phyloP scores from a whole-genome alignment of 2,329 filamentous ascomycete genomes.

The Cordyceps fumosorosea region DNA sequence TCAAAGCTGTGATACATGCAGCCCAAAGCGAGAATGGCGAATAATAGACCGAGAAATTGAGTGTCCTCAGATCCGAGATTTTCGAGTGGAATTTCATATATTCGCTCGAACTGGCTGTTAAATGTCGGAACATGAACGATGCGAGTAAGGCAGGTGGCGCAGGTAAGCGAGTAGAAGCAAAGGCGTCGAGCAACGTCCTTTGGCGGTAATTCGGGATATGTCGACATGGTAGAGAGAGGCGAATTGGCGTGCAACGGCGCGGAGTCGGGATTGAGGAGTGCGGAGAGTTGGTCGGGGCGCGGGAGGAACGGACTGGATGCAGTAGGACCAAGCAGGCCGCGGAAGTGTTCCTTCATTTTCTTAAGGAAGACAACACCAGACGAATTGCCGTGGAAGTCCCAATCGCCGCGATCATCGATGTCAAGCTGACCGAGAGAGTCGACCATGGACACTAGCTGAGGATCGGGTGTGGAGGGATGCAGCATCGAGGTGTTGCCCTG shows the following conservation, averaged over 20 bases:
- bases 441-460: slow-evolving; percentile 87
- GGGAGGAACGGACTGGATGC: slow-evolving; percentile 54
- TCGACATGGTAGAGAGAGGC: slow-evolving; percentile 47
- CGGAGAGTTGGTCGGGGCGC: slow-evolving; percentile 40
- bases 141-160: slow-evolving; percentile 53
- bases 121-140: slow-evolving; percentile 80
- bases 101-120: slow-evolving; percentile 65
- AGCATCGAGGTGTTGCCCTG: slow-evolving; percentile 27
- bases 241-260: slow-evolving; percentile 60
- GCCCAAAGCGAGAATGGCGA: slow-evolving; percentile 63
- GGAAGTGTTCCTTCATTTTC: slow-evolving; percentile 82
- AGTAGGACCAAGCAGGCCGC: slow-evolving; percentile 63
- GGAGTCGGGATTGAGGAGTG: slow-evolving; percentile 58
- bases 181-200: slow-evolving; percentile 47
- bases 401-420: slow-evolving; percentile 82
- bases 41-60: slow-evolving; percentile 63
- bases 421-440: slow-evolving; percentile 87
- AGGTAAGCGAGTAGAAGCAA: slow-evolving; percentile 50
- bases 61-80: slow-evolving; percentile 58
- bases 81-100: slow-evolving; percentile 65
- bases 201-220: slow-evolving; percentile 62
- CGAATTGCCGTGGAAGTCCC: slow-evolving; percentile 92
- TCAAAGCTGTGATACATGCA: slow-evolving; percentile 62
- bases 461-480: slow-evolving; percentile 50
- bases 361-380: slow-evolving; percentile 85